Base-by-base conservation (phyloP, 2,329 filamentous ascomycete species). In the Penicillium fuscoglaucum region DNA sequence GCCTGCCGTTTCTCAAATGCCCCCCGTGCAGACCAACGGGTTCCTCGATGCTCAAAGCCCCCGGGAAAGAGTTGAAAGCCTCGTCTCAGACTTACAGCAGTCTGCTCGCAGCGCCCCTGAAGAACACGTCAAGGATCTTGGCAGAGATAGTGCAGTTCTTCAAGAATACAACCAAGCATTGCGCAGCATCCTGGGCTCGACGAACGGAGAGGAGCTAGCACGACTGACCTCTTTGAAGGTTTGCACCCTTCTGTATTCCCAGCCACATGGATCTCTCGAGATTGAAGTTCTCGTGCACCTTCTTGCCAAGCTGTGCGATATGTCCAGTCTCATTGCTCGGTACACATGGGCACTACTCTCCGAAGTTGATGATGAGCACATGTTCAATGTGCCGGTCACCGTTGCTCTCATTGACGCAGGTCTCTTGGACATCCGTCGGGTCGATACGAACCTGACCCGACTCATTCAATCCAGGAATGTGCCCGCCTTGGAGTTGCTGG, bases 401-500 rank as follows among this genome's bases (percentile, higher is more conserved):
- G 78, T 86, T 51, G 82, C 83, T 50, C 78, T 89, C 33, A 81
- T 88, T 59, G 81, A 84, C 61, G 82, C 82, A 46, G 82, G 81
- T 10, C 74, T 89, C 35, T 78, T 89, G 66, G 85, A 88, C 60
- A 78, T 87, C 59, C 81, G 83, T 57, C 82, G 83, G 52, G 84
- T 93, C 50, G 90, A 93, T 68, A 81, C 84, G 24, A 87, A 90
- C 52, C 83, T 93, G 65, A 85, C 90, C 8, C 88, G 89, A 70
- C 86, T 89, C 2, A 81, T 98, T 21, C 80, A 85, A 55, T 83
- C 88, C 56, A 86, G 87, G 58, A 90, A 92, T 61, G 82, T 87
- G 8, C 83, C 84, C 24, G 90, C 90, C 1, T 78, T 97, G 3
- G 86, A 91, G 57, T 90, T 96, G 71, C 82, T 98, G n/a, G 86